Evolutionary conservation across 2,329 filamentous ascomycete species (phyloP), one percentile per base, ranked within the genome.

Genomic region (Phaeosphaeria sp.): DNA sequence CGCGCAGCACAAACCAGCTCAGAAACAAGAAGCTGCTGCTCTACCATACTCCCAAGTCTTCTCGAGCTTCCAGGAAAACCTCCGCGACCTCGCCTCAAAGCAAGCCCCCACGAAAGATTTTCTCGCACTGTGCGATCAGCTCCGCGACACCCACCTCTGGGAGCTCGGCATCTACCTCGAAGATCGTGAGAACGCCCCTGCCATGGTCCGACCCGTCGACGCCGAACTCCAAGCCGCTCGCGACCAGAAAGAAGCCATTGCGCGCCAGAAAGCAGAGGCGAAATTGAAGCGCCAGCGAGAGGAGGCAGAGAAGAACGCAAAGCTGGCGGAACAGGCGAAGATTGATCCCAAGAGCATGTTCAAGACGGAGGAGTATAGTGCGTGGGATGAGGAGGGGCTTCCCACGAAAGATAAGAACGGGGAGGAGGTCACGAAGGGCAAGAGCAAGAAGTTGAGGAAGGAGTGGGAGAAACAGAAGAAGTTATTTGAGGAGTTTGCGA

Each of bases 401-500:
- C 93, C 94, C 1, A 90, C 85, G 0, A 91, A 88, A 78, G 87
- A 93, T 74, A 88, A 87, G 60, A 88, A 91, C 30, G 93, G 92
- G 0, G 88, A 87, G 59, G 92, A 96, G 66, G 83, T 97, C 39
- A 85, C 91, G 4, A 97, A 97, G 82, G 90, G 85, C 58, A 86
- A 88, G 72, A 72, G 80, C 50, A 97, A 97, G 84, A 93, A 92
- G 81, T 77, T 97, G 67, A 89, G 84, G 79, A 97, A 97, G 82
- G 89, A 92, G 55, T 96, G 91, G 91, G 90, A 96, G 68, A 88
- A 84, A 74, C 94, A 97, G 81, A 95, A 93, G 83, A 96, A 94
- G 84, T 76, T 86, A 57, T 89, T 93, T 75, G 89, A 93, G 22
- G 73, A 76, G 62, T 58, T 69, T 54, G 21, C 68, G 21, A 71